Evolutionary conservation across 2,329 filamentous ascomycete genomes (phyloP).

Genomic region (Ceratocystis cubensis): DNA sequence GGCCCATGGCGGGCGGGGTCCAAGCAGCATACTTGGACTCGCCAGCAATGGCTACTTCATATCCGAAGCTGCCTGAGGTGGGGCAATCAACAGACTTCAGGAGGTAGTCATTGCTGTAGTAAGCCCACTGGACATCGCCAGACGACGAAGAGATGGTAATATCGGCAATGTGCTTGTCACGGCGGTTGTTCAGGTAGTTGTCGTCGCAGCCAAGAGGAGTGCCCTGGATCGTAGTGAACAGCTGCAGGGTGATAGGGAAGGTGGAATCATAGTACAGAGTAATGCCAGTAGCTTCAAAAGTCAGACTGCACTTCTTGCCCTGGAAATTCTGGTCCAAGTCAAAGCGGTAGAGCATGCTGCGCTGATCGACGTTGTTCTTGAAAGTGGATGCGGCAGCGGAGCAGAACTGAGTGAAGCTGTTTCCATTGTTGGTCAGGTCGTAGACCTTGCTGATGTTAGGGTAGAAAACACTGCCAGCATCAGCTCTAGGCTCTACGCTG

Average conservation of each 20-base stretch:
- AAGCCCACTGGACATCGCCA: conserved; percentile 15
- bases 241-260: conserved; percentile 25
- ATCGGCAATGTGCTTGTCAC: conserved; percentile 24
- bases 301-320: conserved; percentile 25
- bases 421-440: conserved; percentile 10
- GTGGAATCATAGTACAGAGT: conserved; percentile 23
- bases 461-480: neutral
- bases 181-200: conserved; percentile 25
- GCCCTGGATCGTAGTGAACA: conserved; percentile 24
- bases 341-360: conserved; percentile 27
- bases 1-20: conserved; percentile 11
- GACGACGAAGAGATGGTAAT: conserved; percentile 13
- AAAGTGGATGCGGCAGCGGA: conserved; percentile 10
- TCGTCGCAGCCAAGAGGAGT: conserved; percentile 23
- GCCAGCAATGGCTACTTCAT: conserved; percentile 19
- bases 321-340: conserved; percentile 23
- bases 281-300: conserved; percentile 22
- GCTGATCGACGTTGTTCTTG: conserved; percentile 25
- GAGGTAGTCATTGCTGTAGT: conserved; percentile 18
- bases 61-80: conserved; percentile 10
- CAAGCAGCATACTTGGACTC: conserved; percentile 15
- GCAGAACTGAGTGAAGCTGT: conserved; percentile 14
- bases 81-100: conserved; percentile 9
- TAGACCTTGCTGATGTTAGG: conserved; percentile 20
- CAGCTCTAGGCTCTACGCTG: conserved; percentile 5